Evolutionary conservation across 768 basidiomycete species (phyloP), one percentile per base, ranked within the genome.

Genomic region (Trametes sanguinea): DNA sequence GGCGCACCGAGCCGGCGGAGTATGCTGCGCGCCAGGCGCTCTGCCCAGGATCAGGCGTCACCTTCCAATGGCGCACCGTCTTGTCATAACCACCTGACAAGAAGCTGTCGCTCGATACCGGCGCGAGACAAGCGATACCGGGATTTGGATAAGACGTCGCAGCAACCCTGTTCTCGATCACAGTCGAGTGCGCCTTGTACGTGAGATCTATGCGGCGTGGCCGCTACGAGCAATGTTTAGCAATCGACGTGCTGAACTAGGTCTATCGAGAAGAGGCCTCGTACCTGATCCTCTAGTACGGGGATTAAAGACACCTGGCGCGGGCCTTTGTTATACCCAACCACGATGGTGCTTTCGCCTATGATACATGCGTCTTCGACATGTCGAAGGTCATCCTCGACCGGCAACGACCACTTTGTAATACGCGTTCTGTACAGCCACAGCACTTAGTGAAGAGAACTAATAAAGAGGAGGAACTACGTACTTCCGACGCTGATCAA

Each of bases 41-140:
- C 53, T 45, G 39, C 33, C 37, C 45, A 6, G 17, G 33, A 63
- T 64, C 61, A 52, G 64, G 61, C 46, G 60, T 63, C 37, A 72
- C 65, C 47, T 68, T 74, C 80, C 82, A 82, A 53, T 78, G 65
- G 63, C 76, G 72, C 43, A 81, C 70, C 47, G 67, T 68, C 68
- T 79, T 78, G 71, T 84, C 81, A 65, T 78, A 74, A 32, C 80
- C 81, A 54, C 81, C 82, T 39, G 81, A 78, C 58, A 83, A 74
- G 70, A 85, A 84, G 67, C 68, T 72, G 29, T 68, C 65, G 64
- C 68, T 71, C 61, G 56, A 61, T 58, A 76, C 71, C 45, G 78
- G 71, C 60, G 79, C 75, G 64, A 84, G 77, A 69, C 79, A 77
- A 56, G 72, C 79, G 33, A 83, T 73, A 50, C 79, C 78, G 35